Base-by-base conservation (phyloP, 176 grass and related monocot species). In the Paspalum vaginatum region DNA sequence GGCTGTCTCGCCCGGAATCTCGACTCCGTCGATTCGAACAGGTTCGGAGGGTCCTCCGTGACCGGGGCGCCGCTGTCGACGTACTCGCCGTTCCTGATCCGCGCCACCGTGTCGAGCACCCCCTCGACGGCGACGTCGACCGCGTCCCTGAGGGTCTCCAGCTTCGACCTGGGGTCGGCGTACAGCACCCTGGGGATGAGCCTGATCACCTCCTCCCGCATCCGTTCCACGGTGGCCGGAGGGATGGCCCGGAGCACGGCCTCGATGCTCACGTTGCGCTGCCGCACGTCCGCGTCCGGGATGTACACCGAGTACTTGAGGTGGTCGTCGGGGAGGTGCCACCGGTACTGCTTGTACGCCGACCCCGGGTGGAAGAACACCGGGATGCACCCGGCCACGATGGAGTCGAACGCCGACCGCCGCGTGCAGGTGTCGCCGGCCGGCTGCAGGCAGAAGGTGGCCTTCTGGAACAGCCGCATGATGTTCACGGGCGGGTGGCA, bases 361-460 rank as follows among this genome's bases (percentile, higher is more conserved):
- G 87, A 82, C 25, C 44, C 41, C 7, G 8, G 8, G 70, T 89
- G 53, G 61, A 89, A 89, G 81, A 89, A 89, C 61, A 89, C 87
- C 40, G 83, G 82, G 54, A 89, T 86, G 76, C 87, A 89, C 0
- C 87, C 87, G 65, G 83, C 83, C 17, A 89, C 72, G 45, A 89
- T 86, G 37, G 87, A 81, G 77, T 89, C 87, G 70, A 89, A 89
- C 48, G 38, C 83, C 14, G 81, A 89, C 10, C 87, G 68, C 62
- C 83, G 82, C 61, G 87, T 89, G 83, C 67, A 86, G 6, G 87
- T 71, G 47, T 86, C 81, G 21, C 87, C 87, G 5, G 81, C 63
- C 15, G 87, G 87, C 74, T 89, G 87, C 54, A 89, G 79, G 81
- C 87, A 89, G 82, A 89, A 89, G 5, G 68, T 77, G 8, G 83